These are phyloP conservation scores for Russula sp. DNA, from an alignment of 768 basidiomycete genomes.

Conservation along the genomic window DNA sequence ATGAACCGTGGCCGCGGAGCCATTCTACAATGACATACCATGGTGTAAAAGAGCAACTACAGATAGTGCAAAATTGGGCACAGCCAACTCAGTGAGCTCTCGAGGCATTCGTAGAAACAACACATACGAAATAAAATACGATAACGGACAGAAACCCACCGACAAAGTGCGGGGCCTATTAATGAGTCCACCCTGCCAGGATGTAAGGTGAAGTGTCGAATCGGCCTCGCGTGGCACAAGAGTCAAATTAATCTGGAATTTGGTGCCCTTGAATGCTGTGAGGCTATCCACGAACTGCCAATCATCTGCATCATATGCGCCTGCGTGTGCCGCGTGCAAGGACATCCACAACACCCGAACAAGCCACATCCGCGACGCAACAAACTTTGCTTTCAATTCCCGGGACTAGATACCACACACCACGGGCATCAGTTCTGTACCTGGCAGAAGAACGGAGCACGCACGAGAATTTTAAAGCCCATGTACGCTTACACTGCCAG, in stretches of 20 bases:
- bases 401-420: slow-evolving; percentile 68
- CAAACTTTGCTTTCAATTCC: slow-evolving; percentile 46
- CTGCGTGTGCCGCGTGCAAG: too few species aligned
- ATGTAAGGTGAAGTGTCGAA: too few species aligned
- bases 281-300: slow-evolving; percentile 83
- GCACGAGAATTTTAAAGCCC: slow-evolving; percentile 71
- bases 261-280: slow-evolving; percentile 41
- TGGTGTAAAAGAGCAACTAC: slow-evolving; percentile 56
- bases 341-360: too few species aligned
- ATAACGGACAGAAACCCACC: slow-evolving; percentile 16
- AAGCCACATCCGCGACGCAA: slow-evolving; percentile 36
- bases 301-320: too few species aligned
- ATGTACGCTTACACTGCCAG: slow-evolving; percentile 83
- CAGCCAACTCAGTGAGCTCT: too few species aligned
- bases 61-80: slow-evolving; percentile 45
- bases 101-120: neutral
- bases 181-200: too few species aligned
- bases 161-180: too few species aligned
- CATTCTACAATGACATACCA: slow-evolving; percentile 36
- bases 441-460: slow-evolving; percentile 25
- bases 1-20: slow-evolving; percentile 60
- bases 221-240: slow-evolving; percentile 17
- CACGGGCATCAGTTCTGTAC: too few species aligned
- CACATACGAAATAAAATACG: slow-evolving; percentile 25
- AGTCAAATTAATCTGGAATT: slow-evolving; percentile 26